Conservation (phyloP, 495 filamentous ascomycete species). For the Penicillium lividum region DNA sequence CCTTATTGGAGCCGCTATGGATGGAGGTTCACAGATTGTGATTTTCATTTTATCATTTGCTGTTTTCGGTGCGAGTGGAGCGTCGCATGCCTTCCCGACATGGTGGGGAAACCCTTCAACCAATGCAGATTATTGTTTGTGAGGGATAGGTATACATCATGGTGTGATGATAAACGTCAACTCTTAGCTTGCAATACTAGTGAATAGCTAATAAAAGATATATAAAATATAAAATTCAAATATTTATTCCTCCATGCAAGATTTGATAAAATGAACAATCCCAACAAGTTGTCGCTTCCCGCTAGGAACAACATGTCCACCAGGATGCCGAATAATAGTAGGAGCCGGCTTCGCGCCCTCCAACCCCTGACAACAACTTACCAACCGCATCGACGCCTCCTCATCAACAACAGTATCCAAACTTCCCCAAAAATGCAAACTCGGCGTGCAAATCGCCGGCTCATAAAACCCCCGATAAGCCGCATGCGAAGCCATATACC, state of each 20-base stretch:
- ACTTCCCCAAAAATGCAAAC: slow-evolving; percentile 9
- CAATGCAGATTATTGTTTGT: slow-evolving; percentile 18
- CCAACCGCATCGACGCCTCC: slow-evolving; percentile 4
- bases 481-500: slow-evolving; percentile 10
- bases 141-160: background rate
- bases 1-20: slow-evolving; percentile 54
- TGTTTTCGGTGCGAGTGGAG: slow-evolving; percentile 49
- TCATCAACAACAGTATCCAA: slow-evolving; percentile 14
- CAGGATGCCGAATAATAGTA: slow-evolving; percentile 9
- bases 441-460: slow-evolving; percentile 5
- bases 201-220: too few relatives aligned
- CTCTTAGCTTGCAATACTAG: too few relatives aligned
- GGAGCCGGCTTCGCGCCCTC: background rate
- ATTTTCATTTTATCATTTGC: slow-evolving; percentile 60
- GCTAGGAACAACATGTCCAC: slow-evolving; percentile 7
- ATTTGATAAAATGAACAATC: slow-evolving; percentile 9
- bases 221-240: too few relatives aligned
- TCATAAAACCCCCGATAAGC: slow-evolving; percentile 12
- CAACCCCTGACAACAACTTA: slow-evolving; percentile 1
- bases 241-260: background rate
- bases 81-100: slow-evolving; percentile 27
- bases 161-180: background rate
- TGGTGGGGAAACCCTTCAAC: slow-evolving; percentile 51
- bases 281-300: slow-evolving; percentile 6
- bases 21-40: slow-evolving; percentile 52